phyloP scores from a whole-genome alignment of 805 yeast species.

The fission yeast (Schizosaccharomyces pombe) region DNA sequence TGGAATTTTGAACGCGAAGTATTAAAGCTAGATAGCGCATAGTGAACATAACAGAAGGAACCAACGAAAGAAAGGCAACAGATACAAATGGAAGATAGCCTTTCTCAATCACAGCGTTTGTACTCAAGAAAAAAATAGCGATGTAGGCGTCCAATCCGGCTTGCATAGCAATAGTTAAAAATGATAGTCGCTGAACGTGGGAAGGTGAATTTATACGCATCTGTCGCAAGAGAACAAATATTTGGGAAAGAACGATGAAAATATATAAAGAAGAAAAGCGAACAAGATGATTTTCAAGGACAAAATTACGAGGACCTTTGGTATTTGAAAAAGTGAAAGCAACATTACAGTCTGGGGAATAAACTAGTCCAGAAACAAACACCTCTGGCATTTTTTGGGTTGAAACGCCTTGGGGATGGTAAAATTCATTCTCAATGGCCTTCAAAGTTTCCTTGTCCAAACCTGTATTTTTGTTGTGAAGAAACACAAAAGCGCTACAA shows the following conservation, averaged over 20 bases:
- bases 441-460: background rate
- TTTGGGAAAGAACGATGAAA: slow-evolving; percentile 26
- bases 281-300: slow-evolving; percentile 2
- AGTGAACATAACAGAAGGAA: slow-evolving; percentile 51
- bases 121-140: slow-evolving; percentile 36
- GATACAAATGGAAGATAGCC: slow-evolving; percentile 46
- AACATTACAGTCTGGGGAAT: background rate
- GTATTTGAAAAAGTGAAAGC: background rate
- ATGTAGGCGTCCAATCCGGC: slow-evolving; percentile 45
- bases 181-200: slow-evolving; percentile 46
- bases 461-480: background rate
- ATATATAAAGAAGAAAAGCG: slow-evolving; percentile 22
- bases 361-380: background rate
- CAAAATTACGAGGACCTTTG: background rate
- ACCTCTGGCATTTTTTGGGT: background rate
- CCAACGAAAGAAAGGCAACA: slow-evolving; percentile 43
- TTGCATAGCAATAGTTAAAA: slow-evolving; percentile 41
- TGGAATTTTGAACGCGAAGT: slow-evolving; percentile 12
- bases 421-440: background rate
- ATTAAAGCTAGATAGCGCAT: slow-evolving; percentile 16
- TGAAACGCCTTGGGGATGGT: background rate
- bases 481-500: background rate
- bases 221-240: slow-evolving; percentile 38
- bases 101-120: slow-evolving; percentile 30
- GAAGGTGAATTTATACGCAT: slow-evolving; percentile 56